Percentiles rank a stretch among this genome's conserved stretches.
Evolutionary conservation across 2,329 filamentous ascomycete species (phyloP).

Genomic region (Colletotrichum orchidophilum): DNA sequence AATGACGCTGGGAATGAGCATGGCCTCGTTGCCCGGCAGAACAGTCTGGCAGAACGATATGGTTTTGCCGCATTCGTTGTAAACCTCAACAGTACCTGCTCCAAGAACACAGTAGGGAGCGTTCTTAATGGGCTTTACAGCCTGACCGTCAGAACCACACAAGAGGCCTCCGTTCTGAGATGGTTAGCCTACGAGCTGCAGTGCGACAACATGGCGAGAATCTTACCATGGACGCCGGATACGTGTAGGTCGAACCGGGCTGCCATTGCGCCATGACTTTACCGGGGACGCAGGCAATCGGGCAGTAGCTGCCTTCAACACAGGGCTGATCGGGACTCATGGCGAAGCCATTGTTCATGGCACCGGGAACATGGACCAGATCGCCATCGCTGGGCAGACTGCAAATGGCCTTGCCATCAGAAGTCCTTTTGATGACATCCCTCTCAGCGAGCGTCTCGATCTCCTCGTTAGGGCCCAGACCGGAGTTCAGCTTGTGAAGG

Average conservation of each 20-base stretch:
- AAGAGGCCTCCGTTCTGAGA: slow-evolving; percentile 76
- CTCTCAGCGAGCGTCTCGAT: slow-evolving; percentile 22
- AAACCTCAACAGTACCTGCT: slow-evolving; percentile 69
- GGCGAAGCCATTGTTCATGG: slow-evolving; percentile 78
- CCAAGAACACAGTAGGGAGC: slow-evolving; percentile 77
- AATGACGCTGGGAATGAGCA: slow-evolving; percentile 83
- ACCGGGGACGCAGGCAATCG: slow-evolving; percentile 79
- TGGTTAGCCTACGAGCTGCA: slow-evolving; percentile 7
- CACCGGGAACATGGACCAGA: slow-evolving; percentile 70
- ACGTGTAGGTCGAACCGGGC: slow-evolving; percentile 72
- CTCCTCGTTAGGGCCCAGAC: background rate
- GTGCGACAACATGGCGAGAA: slow-evolving; percentile 9
- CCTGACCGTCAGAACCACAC: slow-evolving; percentile 72
- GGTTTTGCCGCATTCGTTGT: slow-evolving; percentile 70
- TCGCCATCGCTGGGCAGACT: slow-evolving; percentile 73
- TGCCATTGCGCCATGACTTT: slow-evolving; percentile 85
- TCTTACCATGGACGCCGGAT: slow-evolving; percentile 75
- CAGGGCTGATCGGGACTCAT: slow-evolving; percentile 81
- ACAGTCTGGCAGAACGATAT: slow-evolving; percentile 84
- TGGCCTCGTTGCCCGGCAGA: slow-evolving; percentile 80
- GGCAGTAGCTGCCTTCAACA: slow-evolving; percentile 74
- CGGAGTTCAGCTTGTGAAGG: slow-evolving; percentile 33
- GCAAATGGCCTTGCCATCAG: slow-evolving; percentile 54
- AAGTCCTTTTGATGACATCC: slow-evolving; percentile 40
- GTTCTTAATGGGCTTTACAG: slow-evolving; percentile 74